Evolutionary conservation across 768 basidiomycete species (phyloP), one percentile per base, ranked within the genome.

Genomic region (Collybia sordida): DNA sequence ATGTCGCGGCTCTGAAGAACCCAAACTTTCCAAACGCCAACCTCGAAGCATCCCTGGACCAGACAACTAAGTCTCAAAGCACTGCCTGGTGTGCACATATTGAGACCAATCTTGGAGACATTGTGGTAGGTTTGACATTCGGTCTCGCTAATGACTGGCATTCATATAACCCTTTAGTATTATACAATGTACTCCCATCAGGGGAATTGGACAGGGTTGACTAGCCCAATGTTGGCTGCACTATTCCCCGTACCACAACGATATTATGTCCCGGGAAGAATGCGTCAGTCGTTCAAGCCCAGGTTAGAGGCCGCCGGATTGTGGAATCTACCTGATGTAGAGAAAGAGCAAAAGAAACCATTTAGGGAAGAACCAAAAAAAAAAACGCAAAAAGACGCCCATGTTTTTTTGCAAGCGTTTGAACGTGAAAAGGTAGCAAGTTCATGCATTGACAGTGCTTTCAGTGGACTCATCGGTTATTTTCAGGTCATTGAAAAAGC

Each of bases 251-350:
- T 86, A 2, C 90, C 88, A 1, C 86, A 88, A 58, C 77, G 82
- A 7, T 92, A 89, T 61, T 93, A 86, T 59, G 79, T 88, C 6
- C 85, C 89, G 0, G 59, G 64, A 4, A 78, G 88, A 15, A 75
- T 91, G 25, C 79, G 88, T 34, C 71, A 77, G 22, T 62, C 73
- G 15, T 79, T 85, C 55, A 74, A 66, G 46, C 70, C 78, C 11
- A 78, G 86, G 12, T 68, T 93, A 28, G 80, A 86, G 60, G 75
- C 75, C 6, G 76, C 77, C 22, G 86, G 82, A 8, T 61, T 91
- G 19, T 90, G 89, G 88, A 71, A 65, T 56, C 52, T 70, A 5
- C 64, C 72, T 11, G 66, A 60, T 1, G 71, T 73, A 36, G 69
- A 75, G 31, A 73, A 75, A 50, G 65, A 76, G 49, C 67, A 75